These are phyloP conservation scores for Apiospora pterosperma DNA, from an alignment of 2,329 filamentous ascomycete genomes.

Conservation along the genomic window DNA sequence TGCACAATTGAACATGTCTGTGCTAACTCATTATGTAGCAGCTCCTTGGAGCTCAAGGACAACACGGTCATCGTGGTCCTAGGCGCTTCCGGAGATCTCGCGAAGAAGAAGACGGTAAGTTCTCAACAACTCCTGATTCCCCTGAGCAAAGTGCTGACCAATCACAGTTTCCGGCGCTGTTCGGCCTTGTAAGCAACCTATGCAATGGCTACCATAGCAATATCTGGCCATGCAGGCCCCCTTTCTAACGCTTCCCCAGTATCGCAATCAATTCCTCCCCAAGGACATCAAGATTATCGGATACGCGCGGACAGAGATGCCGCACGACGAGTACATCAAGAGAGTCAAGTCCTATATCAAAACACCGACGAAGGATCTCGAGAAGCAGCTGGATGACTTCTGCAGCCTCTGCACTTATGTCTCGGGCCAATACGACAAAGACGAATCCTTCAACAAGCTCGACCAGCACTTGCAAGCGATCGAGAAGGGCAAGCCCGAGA, in stretches of 20 bases:
- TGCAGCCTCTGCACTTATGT: slow-evolving; percentile 85
- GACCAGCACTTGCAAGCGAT: slow-evolving; percentile 82
- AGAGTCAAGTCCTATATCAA: slow-evolving; percentile 98
- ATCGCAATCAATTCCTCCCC: slow-evolving; percentile 97
- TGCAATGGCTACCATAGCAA: neutral
- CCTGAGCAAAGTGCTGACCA: slow-evolving; percentile 24
- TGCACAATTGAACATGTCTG: neutral
- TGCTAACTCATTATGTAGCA: slow-evolving; percentile 29
- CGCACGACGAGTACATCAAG: slow-evolving; percentile 90
- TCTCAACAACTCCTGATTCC: slow-evolving; percentile 3
- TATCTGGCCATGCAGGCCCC: neutral
- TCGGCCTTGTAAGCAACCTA: slow-evolving; percentile 77
- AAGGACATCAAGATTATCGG: slow-evolving; percentile 96
- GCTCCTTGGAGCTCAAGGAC: slow-evolving; percentile 92
- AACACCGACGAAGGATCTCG: slow-evolving; percentile 94
- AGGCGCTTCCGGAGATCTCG: slow-evolving; percentile 93
- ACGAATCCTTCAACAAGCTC: slow-evolving; percentile 86
- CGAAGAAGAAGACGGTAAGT: slow-evolving; percentile 98
- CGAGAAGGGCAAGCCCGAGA: slow-evolving; percentile 78
- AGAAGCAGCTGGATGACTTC: slow-evolving; percentile 93
- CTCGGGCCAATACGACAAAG: slow-evolving; percentile 96
- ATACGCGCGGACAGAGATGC: slow-evolving; percentile 99
- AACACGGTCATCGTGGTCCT: slow-evolving; percentile 97
- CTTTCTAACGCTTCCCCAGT: slow-evolving; percentile 49
- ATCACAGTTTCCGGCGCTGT: slow-evolving; percentile 85